Evolutionary conservation across 257 asterid species (phyloP), one percentile per base, ranked within the genome.

Genomic region (Primulina tabacum): DNA sequence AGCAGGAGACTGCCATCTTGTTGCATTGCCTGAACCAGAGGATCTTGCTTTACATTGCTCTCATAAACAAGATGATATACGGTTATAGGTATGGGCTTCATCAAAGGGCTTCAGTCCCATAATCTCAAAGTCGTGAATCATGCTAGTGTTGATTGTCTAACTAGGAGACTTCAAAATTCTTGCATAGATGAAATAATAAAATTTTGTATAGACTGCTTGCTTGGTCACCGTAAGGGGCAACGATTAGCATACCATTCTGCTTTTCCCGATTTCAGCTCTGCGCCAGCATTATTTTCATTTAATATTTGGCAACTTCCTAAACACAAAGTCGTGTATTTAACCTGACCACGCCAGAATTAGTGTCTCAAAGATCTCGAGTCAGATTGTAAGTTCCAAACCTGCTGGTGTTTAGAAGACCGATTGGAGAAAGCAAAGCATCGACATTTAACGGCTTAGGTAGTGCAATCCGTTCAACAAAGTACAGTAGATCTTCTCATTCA

Each of bases 401-500:
- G 59, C 2, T 35, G 1, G 18, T 33, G 34, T 62, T 3, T 28
- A 57, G 16, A 67, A 72, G 26, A 47, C 70, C 59, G 21, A 18
- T 28, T 12, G 60, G 64, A 64, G 21, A 52, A 40, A 21, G 35
- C 34, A 21, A 56, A 69, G 68, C 33, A 73, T 52, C 79, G 78
- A 78, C 62, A 65, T 12, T 53, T 84, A 90, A 26, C 76, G 79
- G 53, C 56, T 80, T 21, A 81, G 75, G 82, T 84, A 87, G 74
- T 90, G 97, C 78, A 92, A 72, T 28, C 73, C 88, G 73, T 88
- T 79, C 84, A 83, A 55, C 88, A 92, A 76, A 74, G 86, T 71
- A 38, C 75, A 79, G 75, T 86, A 89, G 26, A 82, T 86, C 82
- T 82, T 89, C 90, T 89, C 99, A 47, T 87, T 85, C 97, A 93